These are phyloP conservation scores for Plasmodium blacklocki DNA, from an alignment of 169 alveolate genomes.

Conservation along the genomic window DNA sequence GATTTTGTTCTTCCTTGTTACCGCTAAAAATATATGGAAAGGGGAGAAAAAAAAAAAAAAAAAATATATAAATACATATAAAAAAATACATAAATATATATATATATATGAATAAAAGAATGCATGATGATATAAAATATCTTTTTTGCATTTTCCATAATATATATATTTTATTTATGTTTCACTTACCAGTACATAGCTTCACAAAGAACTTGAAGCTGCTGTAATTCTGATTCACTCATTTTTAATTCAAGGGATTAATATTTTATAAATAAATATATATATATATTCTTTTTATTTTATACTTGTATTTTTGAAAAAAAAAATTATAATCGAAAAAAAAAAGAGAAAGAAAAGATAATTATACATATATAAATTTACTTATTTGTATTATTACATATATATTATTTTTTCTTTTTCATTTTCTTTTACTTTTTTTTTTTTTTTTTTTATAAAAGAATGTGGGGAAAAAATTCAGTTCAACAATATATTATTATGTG, in stretches of 20 bases:
- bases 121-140: background rate
- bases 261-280: background rate
- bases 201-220: conserved; percentile 91
- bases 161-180: background rate
- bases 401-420: too few relatives aligned
- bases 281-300: too few relatives aligned
- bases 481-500: background rate
- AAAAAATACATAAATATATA: background rate
- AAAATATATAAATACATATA: background rate
- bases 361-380: too few relatives aligned
- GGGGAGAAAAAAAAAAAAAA: background rate
- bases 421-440: too few relatives aligned
- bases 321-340: background rate
- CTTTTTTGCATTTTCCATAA: background rate
- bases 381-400: too few relatives aligned
- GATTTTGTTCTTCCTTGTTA: conserved; percentile 89
- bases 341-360: background rate
- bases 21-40: conserved; percentile 82
- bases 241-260: conserved; percentile 35
- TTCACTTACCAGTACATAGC: conserved; percentile 84
- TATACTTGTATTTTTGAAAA: too few relatives aligned
- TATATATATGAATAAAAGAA: background rate
- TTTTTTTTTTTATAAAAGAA: too few relatives aligned
- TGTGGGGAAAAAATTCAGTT: too few relatives aligned
- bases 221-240: conserved; percentile 86